Conservation (phyloP, 1,139 yeast species). For the Magnusiomyces fungicola region DNA sequence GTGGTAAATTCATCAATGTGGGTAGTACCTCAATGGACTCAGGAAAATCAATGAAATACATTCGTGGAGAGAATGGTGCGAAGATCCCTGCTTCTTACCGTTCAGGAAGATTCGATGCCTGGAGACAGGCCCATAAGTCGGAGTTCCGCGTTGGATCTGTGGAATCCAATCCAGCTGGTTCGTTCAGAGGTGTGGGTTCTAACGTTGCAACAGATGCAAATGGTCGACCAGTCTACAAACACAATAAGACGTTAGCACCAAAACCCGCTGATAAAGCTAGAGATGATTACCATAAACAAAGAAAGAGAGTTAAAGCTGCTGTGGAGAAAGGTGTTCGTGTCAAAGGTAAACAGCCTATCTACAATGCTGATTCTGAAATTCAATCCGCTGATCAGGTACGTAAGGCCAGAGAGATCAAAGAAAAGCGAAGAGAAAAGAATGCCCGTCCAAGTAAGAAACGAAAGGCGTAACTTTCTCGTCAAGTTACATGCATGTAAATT, state of each 20-base stretch:
- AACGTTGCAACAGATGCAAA: constrained; percentile 27
- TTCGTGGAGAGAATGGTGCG: constrained; percentile 93
- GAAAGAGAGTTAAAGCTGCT: constrained; percentile 77
- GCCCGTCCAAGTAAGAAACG: constrained; percentile 65
- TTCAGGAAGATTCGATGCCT: constrained; percentile 85
- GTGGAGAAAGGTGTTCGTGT: constrained; percentile 65
- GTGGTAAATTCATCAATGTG: constrained; percentile 81
- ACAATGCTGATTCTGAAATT: constrained; percentile 44
- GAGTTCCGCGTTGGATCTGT: constrained; percentile 47
- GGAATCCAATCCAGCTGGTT: constrained; percentile 33
- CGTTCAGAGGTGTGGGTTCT: constrained; percentile 12
- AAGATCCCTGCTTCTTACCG: constrained; percentile 86
- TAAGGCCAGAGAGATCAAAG: constrained; percentile 62
- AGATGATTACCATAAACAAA: constrained; percentile 78
- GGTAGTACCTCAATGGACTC: constrained; percentile 50
- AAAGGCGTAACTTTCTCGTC: constrained; percentile 13
- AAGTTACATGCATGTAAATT: neutral
- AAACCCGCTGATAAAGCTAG: constrained; percentile 81
- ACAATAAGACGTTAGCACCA: constrained; percentile 72
- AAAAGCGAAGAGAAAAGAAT: constrained; percentile 73
- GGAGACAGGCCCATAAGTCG: constrained; percentile 72
- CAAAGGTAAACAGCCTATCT: constrained; percentile 43
- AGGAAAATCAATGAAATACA: constrained; percentile 46
- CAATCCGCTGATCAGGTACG: constrained; percentile 68
- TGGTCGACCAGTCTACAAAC: constrained; percentile 47